Evolutionary conservation across 441 rosid genomes (phyloP).

Genomic region (Jatropha podagrica): DNA sequence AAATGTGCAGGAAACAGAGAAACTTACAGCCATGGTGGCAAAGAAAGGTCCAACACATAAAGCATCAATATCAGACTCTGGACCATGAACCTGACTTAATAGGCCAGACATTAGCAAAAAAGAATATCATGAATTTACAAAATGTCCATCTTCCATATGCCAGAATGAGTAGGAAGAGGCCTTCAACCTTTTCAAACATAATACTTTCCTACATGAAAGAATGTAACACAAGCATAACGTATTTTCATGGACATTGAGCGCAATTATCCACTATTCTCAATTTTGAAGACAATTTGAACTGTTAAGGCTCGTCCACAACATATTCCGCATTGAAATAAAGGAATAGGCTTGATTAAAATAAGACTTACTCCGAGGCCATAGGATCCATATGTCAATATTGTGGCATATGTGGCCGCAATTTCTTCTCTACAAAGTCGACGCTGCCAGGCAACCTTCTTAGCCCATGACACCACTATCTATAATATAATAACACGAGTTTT

Average conservation of each 20-base stretch:
- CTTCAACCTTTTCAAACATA: neutral
- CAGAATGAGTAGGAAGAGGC: neutral
- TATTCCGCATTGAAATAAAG: neutral
- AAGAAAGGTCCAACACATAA: conserved; percentile 60
- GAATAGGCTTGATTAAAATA: neutral
- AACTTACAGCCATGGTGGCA: conserved; percentile 50
- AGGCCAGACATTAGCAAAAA: neutral
- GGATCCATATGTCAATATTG: conserved; percentile 56
- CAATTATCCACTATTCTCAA: neutral
- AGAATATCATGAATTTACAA: neutral
- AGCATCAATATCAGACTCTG: conserved; percentile 63
- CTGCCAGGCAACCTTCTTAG: conserved; percentile 55
- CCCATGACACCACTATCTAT: conserved; percentile 53
- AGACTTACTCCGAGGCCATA: conserved; percentile 56
- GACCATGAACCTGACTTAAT: conserved; percentile 48
- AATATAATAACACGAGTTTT: neutral
- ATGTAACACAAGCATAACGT: neutral
- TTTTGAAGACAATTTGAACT: too few relatives aligned
- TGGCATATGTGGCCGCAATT: conserved; percentile 39
- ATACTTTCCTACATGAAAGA: neutral
- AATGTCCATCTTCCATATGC: neutral
- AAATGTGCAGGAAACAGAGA: neutral
- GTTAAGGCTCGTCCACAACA: too few relatives aligned
- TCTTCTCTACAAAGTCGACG: conserved; percentile 40
- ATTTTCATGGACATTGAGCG: too few relatives aligned